phyloP scores from a whole-genome alignment of 768 basidiomycete species.

The Amanita brunnescens region DNA sequence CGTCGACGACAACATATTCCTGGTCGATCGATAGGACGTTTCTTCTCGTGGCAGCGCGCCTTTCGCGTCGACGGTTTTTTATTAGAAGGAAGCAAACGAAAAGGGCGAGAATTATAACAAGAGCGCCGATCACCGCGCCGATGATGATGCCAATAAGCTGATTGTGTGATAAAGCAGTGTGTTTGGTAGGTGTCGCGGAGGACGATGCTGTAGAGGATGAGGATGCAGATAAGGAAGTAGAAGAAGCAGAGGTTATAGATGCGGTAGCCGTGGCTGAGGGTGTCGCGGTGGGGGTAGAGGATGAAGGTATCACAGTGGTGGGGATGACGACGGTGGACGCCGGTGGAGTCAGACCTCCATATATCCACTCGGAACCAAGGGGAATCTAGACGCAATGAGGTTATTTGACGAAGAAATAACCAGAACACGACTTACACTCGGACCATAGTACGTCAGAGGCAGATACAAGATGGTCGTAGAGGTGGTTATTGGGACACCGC shows the following conservation, averaged over 20 bases:
- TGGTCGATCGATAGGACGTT: constrained; percentile 25
- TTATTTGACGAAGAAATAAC: background rate
- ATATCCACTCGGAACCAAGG: constrained; percentile 61
- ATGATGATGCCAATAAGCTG: constrained; percentile 50
- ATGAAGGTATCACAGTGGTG: constrained; percentile 18
- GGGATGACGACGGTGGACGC: constrained; percentile 21
- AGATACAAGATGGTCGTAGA: constrained; percentile 49
- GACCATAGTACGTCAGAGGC: constrained; percentile 77
- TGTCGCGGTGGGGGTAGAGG: constrained; percentile 23
- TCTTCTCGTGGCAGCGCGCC: constrained; percentile 19
- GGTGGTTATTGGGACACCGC: constrained; percentile 47
- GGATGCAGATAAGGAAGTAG: constrained; percentile 17
- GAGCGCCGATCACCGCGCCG: constrained; percentile 45
- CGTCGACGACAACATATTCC: constrained; percentile 32
- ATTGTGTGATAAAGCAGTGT: constrained; percentile 16
- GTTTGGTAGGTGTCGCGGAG: constrained; percentile 12
- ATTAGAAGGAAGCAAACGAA: constrained; percentile 29
- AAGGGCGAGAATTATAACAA: constrained; percentile 37
- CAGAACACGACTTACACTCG: constrained; percentile 51
- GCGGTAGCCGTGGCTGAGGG: constrained; percentile 20
- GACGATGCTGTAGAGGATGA: constrained; percentile 11
- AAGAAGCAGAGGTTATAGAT: constrained; percentile 17
- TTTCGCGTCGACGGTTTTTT: constrained; percentile 23
- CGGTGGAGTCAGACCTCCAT: constrained; percentile 54
- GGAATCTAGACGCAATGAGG: constrained; percentile 47